Evolutionary conservation across 176 grass and related monocot species (phyloP).

Genomic region (Luzula sylvatica): DNA sequence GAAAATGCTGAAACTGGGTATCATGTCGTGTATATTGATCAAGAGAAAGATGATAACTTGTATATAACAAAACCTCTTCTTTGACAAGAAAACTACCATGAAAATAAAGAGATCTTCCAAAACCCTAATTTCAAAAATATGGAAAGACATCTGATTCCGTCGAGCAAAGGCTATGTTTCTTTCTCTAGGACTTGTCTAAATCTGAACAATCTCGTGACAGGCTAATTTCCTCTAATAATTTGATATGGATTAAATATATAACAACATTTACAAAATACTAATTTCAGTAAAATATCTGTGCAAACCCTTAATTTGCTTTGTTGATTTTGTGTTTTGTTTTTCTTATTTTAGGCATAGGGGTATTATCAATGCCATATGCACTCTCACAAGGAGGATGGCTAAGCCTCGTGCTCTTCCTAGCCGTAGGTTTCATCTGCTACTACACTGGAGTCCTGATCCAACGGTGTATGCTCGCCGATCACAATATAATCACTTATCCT

Average conservation of each 20-base stretch:
- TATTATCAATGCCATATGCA: conserved; percentile 51
- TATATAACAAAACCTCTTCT: conserved; percentile 6
- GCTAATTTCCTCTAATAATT: conserved; percentile 6
- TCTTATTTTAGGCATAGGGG: conserved; percentile 29
- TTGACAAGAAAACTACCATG: conserved; percentile 7
- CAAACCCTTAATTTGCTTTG: background rate
- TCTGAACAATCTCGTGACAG: conserved; percentile 47
- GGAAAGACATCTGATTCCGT: conserved; percentile 27
- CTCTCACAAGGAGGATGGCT: conserved; percentile 50
- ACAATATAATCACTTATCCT: conserved; percentile 25
- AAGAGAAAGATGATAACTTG: background rate
- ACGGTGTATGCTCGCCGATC: conserved; percentile 37
- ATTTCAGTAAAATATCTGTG: too few relatives aligned
- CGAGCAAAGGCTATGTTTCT: conserved; percentile 25
- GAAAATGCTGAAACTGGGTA: background rate
- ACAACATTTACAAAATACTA: too few relatives aligned
- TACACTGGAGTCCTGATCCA: conserved; percentile 54
- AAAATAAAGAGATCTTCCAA: background rate
- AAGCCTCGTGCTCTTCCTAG: conserved; percentile 36
- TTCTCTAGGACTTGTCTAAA: conserved; percentile 43
- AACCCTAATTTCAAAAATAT: background rate
- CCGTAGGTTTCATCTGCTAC: conserved; percentile 43
- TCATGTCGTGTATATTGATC: background rate
- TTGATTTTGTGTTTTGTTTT: background rate
- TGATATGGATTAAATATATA: background rate